These are phyloP conservation scores for Hericium alpestre DNA, from an alignment of 768 basidiomycete species.

Conservation along the genomic window DNA sequence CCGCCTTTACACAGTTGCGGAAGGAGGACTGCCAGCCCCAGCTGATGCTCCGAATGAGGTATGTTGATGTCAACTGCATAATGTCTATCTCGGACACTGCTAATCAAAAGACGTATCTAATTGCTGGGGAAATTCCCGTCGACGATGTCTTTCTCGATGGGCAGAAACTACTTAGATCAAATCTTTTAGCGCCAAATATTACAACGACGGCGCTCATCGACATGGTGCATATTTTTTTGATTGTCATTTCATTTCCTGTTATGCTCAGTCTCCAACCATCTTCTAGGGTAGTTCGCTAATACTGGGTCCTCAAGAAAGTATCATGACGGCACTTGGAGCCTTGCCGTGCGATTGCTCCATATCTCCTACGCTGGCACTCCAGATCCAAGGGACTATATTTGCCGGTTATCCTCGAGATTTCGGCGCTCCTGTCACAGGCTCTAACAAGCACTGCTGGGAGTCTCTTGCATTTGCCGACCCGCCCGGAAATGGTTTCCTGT, in stretches of 20 bases:
- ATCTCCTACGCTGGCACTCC: slow-evolving; percentile 55
- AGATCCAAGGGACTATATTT: slow-evolving; percentile 59
- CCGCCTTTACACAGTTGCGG: slow-evolving; percentile 33
- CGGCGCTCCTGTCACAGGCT: slow-evolving; percentile 27
- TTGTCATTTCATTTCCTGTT: neutral
- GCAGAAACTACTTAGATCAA: slow-evolving; percentile 42
- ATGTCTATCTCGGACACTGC: too few relatives aligned
- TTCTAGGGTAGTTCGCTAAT: slow-evolving; percentile 64
- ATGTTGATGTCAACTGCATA: too few relatives aligned
- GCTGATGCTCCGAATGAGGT: slow-evolving; percentile 45
- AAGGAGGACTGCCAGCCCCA: slow-evolving; percentile 48
- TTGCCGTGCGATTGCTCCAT: slow-evolving; percentile 43
- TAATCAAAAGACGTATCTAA: slow-evolving; percentile 14
- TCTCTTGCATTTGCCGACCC: slow-evolving; percentile 56
- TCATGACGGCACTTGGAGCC: slow-evolving; percentile 31
- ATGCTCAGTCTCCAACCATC: neutral
- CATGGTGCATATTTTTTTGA: slow-evolving; percentile 38
- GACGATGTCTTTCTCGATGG: slow-evolving; percentile 69
- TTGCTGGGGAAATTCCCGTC: slow-evolving; percentile 55
- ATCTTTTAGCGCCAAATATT: slow-evolving; percentile 35
- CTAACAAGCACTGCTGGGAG: slow-evolving; percentile 29
- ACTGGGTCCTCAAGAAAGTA: slow-evolving; percentile 50
- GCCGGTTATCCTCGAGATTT: slow-evolving; percentile 72
- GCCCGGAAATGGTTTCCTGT: slow-evolving; percentile 49
- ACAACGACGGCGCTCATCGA: slow-evolving; percentile 60